A percentile compares a stretch with the other conserved stretches of the same genome.
Evolutionary conservation across 1,284 basidiomycete species (phyloP).

Genomic region (Microstroma glucosiphilum): DNA sequence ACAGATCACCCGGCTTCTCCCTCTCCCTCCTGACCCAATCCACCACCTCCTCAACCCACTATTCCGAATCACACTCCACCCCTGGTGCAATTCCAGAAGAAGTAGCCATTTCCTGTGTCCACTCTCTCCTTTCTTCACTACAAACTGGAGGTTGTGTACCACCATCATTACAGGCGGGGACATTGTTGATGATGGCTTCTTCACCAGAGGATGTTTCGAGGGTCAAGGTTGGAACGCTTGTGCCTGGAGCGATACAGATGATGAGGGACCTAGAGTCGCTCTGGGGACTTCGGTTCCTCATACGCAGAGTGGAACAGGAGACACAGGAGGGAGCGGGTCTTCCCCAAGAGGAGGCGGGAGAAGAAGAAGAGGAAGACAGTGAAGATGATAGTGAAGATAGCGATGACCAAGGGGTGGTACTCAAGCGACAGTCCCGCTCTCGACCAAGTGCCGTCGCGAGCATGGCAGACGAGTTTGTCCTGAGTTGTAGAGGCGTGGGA

Average conservation of each 20-base stretch:
- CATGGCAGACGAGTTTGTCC: constrained; percentile 18
- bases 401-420: constrained; percentile 10
- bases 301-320: constrained; percentile 29
- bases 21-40: constrained; percentile 83
- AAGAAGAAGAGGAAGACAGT: constrained; percentile 1
- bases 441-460: background rate
- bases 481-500: constrained; percentile 42
- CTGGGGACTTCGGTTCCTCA: constrained; percentile 65
- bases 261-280: constrained; percentile 73
- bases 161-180: constrained; percentile 77
- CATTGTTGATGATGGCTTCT: constrained; percentile 82
- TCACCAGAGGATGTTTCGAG: constrained; percentile 92
- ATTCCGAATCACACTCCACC: constrained; percentile 71
- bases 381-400: constrained; percentile 10
- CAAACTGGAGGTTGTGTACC: constrained; percentile 82
- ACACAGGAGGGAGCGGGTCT: background rate
- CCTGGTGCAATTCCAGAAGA: constrained; percentile 71
- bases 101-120: constrained; percentile 72
- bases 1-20: constrained; percentile 81
- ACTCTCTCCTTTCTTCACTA: constrained; percentile 72
- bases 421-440: background rate
- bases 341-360: constrained; percentile 2
- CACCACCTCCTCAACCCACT: constrained; percentile 82
- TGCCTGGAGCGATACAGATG: constrained; percentile 71
- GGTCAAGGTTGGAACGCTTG: constrained; percentile 76